Evolutionary conservation across 257 asterid genomes (phyloP).

Genomic region (Solanum bulbocastanum): DNA sequence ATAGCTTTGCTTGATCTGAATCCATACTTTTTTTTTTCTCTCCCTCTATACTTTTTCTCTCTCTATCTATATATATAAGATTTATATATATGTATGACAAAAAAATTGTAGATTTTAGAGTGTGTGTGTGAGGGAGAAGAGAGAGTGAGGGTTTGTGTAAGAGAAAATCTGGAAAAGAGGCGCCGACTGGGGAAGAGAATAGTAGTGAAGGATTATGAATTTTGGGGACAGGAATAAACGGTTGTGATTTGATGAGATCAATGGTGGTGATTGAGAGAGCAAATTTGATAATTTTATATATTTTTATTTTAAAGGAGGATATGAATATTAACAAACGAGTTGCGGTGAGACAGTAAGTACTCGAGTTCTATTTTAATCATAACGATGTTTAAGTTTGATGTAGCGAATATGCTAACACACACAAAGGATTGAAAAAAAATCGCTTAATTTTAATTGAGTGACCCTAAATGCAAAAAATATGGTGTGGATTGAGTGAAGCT

Average conservation of each 20-base stretch:
- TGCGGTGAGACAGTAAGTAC: neutral
- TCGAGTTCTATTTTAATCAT: neutral
- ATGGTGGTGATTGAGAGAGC: neutral
- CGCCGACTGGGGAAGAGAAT: neutral
- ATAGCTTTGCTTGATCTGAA: constrained; percentile 87
- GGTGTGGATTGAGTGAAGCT: too few species aligned
- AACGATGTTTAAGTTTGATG: neutral
- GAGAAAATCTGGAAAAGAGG: neutral
- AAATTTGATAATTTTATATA: neutral
- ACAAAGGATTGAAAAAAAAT: too few species aligned
- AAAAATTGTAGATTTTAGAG: neutral
- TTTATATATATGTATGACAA: neutral
- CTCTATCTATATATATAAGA: neutral
- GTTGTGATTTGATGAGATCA: neutral
- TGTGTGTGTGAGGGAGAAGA: neutral
- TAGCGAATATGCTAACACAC: neutral
- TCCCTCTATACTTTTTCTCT: neutral
- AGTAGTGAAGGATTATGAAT: neutral
- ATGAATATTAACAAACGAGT: neutral
- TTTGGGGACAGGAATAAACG: neutral
- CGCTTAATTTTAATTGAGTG: too few species aligned
- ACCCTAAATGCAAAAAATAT: too few species aligned
- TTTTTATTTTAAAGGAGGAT: neutral
- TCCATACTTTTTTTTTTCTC: constrained; percentile 26
- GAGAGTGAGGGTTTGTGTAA: neutral